A percentile compares a stretch with the other conserved stretches of the same genome.
phyloP scores from a whole-genome alignment of 805 yeast species.

The Candida easanensis region DNA sequence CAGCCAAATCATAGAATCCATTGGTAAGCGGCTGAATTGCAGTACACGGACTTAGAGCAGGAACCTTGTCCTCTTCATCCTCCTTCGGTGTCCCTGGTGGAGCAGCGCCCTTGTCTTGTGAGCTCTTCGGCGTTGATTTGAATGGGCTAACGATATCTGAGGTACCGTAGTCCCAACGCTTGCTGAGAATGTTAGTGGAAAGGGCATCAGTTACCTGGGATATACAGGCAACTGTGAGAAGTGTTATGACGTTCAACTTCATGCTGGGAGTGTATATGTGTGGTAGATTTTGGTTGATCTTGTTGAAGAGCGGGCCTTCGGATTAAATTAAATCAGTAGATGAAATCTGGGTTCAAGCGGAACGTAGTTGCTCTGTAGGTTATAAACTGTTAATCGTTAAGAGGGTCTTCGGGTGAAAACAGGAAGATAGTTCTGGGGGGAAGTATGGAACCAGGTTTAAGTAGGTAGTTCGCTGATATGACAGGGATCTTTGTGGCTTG shows the following conservation, averaged over 20 bases:
- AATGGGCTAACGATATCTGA: constrained; percentile 18
- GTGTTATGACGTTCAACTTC: background rate
- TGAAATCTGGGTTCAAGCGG: too few species aligned
- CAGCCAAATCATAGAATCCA: constrained; percentile 35
- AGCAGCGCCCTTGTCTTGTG: constrained; percentile 5
- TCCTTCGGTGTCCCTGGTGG: constrained; percentile 2
- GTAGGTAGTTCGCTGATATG: too few species aligned
- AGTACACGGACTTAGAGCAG: constrained; percentile 37
- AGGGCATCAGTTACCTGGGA: constrained; percentile 1
- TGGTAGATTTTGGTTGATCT: too few species aligned
- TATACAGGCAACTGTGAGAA: background rate
- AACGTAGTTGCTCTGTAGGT: too few species aligned
- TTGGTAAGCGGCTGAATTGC: constrained; percentile 40
- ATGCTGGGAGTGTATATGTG: background rate
- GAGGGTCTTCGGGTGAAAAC: too few species aligned
- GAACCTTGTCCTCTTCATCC: constrained; percentile 11
- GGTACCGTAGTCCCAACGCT: constrained; percentile 22
- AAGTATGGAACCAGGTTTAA: too few species aligned
- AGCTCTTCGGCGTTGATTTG: constrained; percentile 5
- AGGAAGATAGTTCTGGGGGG: too few species aligned
- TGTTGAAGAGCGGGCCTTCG: too few species aligned
- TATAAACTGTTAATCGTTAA: too few species aligned
- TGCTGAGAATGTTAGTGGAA: background rate
- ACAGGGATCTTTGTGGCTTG: background rate
- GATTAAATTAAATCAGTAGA: too few species aligned